Percentiles rank a stretch among this genome's conserved stretches.
Conservation (phyloP, 1,284 basidiomycete species). For the Cryptococcus sp. region DNA sequence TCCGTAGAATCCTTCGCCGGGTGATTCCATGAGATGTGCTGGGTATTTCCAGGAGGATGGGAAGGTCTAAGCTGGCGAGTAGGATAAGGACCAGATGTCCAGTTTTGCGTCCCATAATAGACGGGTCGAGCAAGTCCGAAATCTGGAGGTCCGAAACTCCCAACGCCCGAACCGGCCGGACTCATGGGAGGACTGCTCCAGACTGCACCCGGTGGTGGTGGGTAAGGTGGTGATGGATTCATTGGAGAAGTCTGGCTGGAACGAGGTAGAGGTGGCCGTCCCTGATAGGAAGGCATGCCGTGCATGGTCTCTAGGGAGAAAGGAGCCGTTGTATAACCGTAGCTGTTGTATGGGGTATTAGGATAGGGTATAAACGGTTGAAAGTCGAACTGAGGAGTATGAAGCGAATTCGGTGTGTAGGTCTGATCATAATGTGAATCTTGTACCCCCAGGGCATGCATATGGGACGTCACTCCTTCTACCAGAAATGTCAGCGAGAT, state of each 20-base stretch:
- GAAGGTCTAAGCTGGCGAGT: background rate
- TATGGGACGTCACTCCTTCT: too few relatives aligned
- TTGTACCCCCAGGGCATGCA: too few relatives aligned
- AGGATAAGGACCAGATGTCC: background rate
- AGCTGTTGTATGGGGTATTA: background rate
- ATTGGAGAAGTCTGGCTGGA: background rate
- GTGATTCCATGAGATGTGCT: slow-evolving; percentile 7
- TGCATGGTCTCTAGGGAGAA: background rate
- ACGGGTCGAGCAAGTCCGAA: slow-evolving; percentile 1
- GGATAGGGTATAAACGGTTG: slow-evolving; percentile 5
- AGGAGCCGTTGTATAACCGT: background rate
- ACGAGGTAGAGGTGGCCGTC: background rate
- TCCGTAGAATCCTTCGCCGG: background rate
- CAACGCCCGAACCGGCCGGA: slow-evolving; percentile 10
- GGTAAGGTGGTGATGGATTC: background rate
- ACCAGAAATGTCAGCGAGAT: too few relatives aligned
- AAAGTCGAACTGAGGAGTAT: background rate
- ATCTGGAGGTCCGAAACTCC: slow-evolving; percentile 11
- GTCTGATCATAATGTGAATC: too few relatives aligned
- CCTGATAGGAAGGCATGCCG: background rate
- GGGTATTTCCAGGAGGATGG: background rate
- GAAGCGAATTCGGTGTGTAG: too few relatives aligned
- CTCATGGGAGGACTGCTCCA: slow-evolving; percentile 26
- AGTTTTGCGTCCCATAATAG: background rate
- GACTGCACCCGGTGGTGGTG: background rate